Percentiles rank a stretch among this genome's conserved stretches.
Evolutionary conservation across 164 flowering plant genomes (phyloP).

Genomic region (Piper betle): DNA sequence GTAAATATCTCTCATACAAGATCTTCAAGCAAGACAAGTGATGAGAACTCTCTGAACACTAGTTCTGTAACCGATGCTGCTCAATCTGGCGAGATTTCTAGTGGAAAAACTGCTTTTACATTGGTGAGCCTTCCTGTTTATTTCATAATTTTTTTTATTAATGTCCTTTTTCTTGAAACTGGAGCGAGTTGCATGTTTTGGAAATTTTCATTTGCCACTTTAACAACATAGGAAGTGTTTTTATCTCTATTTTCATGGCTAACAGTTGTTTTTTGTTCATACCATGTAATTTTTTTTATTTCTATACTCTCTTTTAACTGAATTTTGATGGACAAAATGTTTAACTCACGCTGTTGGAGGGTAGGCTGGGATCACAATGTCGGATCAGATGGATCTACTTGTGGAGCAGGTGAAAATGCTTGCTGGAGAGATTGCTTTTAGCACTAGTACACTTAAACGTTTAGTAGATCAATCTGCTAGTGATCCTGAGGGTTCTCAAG

Average conservation of each 20-base stretch:
- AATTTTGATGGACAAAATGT: not conserved
- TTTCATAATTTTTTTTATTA: too few relatives aligned
- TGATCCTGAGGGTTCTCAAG: constrained; percentile 63
- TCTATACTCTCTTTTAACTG: not conserved
- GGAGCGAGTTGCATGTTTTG: too few relatives aligned
- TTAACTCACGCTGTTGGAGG: constrained; percentile 1
- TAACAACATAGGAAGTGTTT: too few relatives aligned
- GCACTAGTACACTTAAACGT: constrained; percentile 90
- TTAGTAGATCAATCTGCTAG: constrained; percentile 78
- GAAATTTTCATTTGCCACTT: too few relatives aligned
- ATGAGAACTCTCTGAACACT: constrained; percentile 50
- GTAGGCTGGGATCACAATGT: constrained; percentile 53
- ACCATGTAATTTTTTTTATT: too few relatives aligned
- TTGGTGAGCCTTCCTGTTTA: not conserved
- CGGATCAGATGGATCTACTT: constrained; percentile 92
- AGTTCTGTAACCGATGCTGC: constrained; percentile 60
- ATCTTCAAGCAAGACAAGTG: constrained; percentile 74
- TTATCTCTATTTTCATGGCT: too few relatives aligned
- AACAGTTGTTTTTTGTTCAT: too few relatives aligned
- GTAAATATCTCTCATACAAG: constrained; percentile 39
- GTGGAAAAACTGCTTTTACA: constrained; percentile 20
- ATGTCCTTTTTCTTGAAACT: too few relatives aligned
- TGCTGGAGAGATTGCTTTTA: constrained; percentile 96
- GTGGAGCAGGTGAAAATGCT: constrained; percentile 99
- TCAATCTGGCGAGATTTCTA: constrained; percentile 58